phyloP scores from a whole-genome alignment of 108 stramenopile species.

The Licmophora abbreviata region DNA sequence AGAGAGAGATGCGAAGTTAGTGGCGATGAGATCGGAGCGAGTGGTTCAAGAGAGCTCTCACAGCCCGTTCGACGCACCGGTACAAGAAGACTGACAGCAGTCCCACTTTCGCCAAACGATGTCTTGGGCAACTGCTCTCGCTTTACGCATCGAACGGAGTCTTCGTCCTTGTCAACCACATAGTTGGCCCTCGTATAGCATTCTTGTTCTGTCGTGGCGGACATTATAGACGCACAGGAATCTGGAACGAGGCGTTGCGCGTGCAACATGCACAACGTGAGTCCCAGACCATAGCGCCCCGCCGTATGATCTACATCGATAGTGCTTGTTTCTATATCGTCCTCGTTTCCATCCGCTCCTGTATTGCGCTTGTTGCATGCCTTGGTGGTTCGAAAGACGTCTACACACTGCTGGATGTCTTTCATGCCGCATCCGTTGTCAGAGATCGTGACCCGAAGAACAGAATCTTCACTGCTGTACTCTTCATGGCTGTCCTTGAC shows the following conservation, averaged over 20 bases:
- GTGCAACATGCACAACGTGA: conserved; percentile 74
- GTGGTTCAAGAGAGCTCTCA: background rate
- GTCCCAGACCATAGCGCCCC: conserved; percentile 56
- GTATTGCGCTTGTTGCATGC: background rate
- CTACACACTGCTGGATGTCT: conserved; percentile 71
- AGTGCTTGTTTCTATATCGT: background rate
- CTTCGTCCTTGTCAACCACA: conserved; percentile 56
- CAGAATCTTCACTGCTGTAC: conserved; percentile 8
- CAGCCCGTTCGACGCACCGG: conserved; percentile 45
- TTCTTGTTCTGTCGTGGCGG: conserved; percentile 29
- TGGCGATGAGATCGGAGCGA: background rate
- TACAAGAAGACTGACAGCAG: conserved; percentile 63
- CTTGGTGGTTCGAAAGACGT: conserved; percentile 71
- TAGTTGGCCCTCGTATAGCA: conserved; percentile 39
- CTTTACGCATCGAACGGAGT: conserved; percentile 35
- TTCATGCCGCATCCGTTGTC: conserved; percentile 84
- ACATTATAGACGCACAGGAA: conserved; percentile 54
- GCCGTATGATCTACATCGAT: conserved; percentile 15
- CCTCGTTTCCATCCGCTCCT: background rate
- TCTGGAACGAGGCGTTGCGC: conserved; percentile 74
- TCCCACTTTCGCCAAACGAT: conserved; percentile 44
- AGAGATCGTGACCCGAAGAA: conserved; percentile 57
- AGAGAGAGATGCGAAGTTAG: background rate
- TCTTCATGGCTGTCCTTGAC: conserved; percentile 8
- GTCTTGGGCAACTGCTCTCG: conserved; percentile 32